Evolutionary conservation across 306 rosid species (phyloP).

Genomic region (Vachellia collinsii): DNA sequence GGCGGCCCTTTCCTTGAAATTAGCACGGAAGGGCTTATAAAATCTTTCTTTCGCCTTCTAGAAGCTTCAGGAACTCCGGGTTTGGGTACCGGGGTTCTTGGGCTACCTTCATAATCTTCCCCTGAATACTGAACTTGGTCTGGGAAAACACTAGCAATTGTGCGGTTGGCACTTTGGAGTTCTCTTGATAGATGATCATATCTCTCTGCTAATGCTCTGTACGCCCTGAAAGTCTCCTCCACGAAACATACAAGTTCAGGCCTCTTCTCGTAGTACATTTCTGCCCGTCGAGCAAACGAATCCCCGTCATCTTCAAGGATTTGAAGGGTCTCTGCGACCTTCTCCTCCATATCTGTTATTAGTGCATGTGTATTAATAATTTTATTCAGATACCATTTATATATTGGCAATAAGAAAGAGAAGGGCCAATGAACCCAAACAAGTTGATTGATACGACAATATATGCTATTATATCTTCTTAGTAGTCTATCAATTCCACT

Average conservation of each 20-base stretch:
- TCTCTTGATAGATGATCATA: constrained; percentile 82
- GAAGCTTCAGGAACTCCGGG: constrained; percentile 64
- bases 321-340: constrained; percentile 58
- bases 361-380: not conserved
- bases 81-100: constrained; percentile 37
- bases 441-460: not conserved
- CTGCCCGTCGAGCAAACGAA: constrained; percentile 85
- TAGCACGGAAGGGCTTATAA: constrained; percentile 63
- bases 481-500: not conserved
- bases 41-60: constrained; percentile 51
- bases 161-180: constrained; percentile 89
- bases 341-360: constrained; percentile 89
- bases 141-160: constrained; percentile 81
- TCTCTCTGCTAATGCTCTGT: constrained; percentile 79
- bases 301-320: constrained; percentile 86
- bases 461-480: not conserved
- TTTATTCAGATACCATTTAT: not conserved
- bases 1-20: constrained; percentile 49
- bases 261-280: constrained; percentile 89
- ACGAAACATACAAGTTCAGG: constrained; percentile 75
- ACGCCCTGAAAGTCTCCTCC: constrained; percentile 79
- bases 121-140: constrained; percentile 72
- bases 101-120: constrained; percentile 48
- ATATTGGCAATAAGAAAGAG: not conserved
- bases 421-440: not conserved